Conservation (phyloP, 805 yeast species). For the Wickerhamomyces rabaulensis region DNA sequence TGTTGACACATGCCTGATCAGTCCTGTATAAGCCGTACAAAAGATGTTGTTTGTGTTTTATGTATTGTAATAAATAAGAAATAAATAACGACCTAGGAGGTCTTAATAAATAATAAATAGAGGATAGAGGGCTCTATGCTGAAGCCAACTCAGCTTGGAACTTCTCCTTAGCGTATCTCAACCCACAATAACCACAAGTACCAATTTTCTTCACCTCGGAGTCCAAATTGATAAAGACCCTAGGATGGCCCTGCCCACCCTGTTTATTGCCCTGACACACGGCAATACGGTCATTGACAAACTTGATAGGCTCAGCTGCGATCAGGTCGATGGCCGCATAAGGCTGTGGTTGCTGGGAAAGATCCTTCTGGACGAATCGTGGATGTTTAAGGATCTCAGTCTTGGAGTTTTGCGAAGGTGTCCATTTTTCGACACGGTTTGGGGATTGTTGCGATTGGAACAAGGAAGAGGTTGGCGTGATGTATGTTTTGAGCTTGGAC, state of each 20-base stretch:
- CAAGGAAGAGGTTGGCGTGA: not conserved
- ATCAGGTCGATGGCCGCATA: slow-evolving; percentile 82
- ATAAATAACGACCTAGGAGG: slow-evolving; percentile 5
- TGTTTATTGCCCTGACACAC: slow-evolving; percentile 82
- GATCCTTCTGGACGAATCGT: slow-evolving; percentile 63
- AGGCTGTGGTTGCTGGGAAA: slow-evolving; percentile 68
- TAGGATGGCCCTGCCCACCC: slow-evolving; percentile 76
- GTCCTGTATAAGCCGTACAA: too few species aligned
- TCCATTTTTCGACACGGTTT: slow-evolving; percentile 67
- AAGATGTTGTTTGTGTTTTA: too few species aligned
- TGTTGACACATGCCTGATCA: slow-evolving; percentile 3
- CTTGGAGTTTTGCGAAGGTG: slow-evolving; percentile 46
- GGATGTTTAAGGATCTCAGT: slow-evolving; percentile 15
- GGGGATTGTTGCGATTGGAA: slow-evolving; percentile 59
- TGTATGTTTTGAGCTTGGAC: not conserved
- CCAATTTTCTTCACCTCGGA: slow-evolving; percentile 51
- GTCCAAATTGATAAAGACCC: slow-evolving; percentile 75
- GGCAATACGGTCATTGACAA: slow-evolving; percentile 55
- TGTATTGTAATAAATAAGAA: not conserved
- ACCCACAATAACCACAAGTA: slow-evolving; percentile 79
- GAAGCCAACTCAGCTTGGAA: slow-evolving; percentile 13
- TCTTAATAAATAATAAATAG: slow-evolving; percentile 4
- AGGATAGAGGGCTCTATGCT: not conserved
- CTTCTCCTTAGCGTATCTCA: slow-evolving; percentile 39
- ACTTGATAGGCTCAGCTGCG: slow-evolving; percentile 65